Evolutionary conservation across 257 asterid species (phyloP).

Genomic region (Nicotiana obtusifolia): DNA sequence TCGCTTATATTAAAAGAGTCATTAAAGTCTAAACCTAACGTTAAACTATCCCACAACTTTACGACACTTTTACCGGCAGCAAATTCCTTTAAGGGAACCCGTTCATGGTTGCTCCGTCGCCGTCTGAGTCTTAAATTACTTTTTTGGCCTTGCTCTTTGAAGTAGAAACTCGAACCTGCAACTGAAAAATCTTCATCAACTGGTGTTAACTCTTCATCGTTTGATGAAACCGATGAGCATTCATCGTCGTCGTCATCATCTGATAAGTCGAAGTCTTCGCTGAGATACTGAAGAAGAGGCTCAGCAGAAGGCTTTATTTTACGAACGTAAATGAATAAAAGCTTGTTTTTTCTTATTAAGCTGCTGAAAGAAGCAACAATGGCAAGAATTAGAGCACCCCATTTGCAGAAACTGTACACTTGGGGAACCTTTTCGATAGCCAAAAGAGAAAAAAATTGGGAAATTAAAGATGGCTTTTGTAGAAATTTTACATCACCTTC

Average conservation of each 20-base stretch:
- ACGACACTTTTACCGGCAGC: conserved; percentile 62
- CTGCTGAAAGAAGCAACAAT: conserved; percentile 62
- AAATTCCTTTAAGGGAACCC: conserved; percentile 40
- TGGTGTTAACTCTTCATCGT: conserved; percentile 16
- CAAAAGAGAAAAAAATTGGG: conserved; percentile 38
- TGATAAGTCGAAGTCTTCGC: conserved; percentile 42
- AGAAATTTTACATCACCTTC: conserved; percentile 71
- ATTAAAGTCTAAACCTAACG: no score
- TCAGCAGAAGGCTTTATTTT: conserved; percentile 37
- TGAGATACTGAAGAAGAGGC: conserved; percentile 26
- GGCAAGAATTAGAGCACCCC: conserved; percentile 79
- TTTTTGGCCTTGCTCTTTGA: conserved; percentile 18
- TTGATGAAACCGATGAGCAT: conserved; percentile 35
- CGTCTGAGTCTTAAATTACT: conserved; percentile 32
- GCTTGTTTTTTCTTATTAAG: conserved; percentile 45
- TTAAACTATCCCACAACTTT: conserved; percentile 58
- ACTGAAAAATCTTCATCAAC: conserved; percentile 42
- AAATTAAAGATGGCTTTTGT: conserved; percentile 48
- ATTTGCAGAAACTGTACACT: conserved; percentile 60
- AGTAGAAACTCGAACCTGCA: conserved; percentile 29
- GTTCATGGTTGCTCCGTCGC: conserved; percentile 22
- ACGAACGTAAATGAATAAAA: conserved; percentile 41
- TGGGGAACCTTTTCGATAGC: conserved; percentile 22
- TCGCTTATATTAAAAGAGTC: not conserved
- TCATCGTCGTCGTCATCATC: conserved; percentile 53